phyloP scores from a whole-genome alignment of 768 basidiomycete genomes.

The Russula emetica region DNA sequence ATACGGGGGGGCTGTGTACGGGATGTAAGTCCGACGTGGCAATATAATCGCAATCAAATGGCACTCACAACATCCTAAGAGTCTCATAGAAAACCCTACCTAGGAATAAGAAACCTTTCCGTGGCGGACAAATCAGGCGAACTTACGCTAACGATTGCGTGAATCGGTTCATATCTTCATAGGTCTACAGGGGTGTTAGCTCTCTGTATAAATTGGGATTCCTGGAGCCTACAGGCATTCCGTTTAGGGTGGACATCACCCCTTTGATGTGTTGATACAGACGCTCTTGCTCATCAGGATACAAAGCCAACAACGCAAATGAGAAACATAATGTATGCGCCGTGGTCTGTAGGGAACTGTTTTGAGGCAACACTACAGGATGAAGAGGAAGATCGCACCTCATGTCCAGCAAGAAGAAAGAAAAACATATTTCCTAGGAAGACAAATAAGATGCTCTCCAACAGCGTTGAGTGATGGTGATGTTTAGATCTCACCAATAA shows the following conservation, averaged over 20 bases:
- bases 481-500: constrained; percentile 15
- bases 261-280: constrained; percentile 37
- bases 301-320: constrained; percentile 41
- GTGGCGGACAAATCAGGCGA: not conserved
- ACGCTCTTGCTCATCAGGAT: constrained; percentile 41
- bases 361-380: not conserved
- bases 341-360: constrained; percentile 33
- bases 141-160: constrained; percentile 29
- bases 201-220: not conserved
- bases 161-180: constrained; percentile 29
- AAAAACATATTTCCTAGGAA: constrained; percentile 32
- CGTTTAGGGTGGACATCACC: constrained; percentile 32
- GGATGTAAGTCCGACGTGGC: not conserved
- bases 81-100: constrained; percentile 50
- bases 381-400: constrained; percentile 23
- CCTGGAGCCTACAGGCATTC: not conserved
- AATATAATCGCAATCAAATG: not conserved
- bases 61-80: constrained; percentile 39
- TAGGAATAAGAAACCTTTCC: not conserved
- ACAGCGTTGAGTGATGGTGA: too few species aligned
- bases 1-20: constrained; percentile 11
- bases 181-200: constrained; percentile 15
- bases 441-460: not conserved
- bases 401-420: constrained; percentile 36
- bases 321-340: constrained; percentile 38